phyloP scores from a whole-genome alignment of 2,329 filamentous ascomycete species.

The Hypoxylon sp. region DNA sequence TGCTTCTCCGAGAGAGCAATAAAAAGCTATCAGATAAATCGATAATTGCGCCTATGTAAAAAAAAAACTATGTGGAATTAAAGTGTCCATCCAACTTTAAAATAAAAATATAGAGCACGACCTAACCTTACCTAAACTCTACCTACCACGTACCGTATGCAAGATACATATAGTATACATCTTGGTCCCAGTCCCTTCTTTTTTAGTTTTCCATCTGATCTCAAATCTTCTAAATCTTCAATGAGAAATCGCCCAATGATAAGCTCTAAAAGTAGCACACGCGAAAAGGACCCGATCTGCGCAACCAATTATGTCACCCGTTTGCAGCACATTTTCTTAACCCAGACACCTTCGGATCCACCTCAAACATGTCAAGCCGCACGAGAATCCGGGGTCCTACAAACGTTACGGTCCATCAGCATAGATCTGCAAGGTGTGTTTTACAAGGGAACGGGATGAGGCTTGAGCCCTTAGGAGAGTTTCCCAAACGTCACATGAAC shows the following conservation, averaged over 20 bases:
- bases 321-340: slow-evolving; percentile 40
- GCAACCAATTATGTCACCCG: slow-evolving; percentile 39
- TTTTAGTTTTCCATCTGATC: slow-evolving; percentile 17
- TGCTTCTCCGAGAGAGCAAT: neutral
- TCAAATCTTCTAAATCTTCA: neutral
- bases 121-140: neutral
- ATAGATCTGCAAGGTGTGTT: slow-evolving; percentile 19
- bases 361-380: slow-evolving; percentile 22
- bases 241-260: slow-evolving; percentile 35
- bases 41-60: slow-evolving; percentile 4
- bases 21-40: neutral
- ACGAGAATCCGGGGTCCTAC: slow-evolving; percentile 38
- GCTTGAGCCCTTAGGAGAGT: slow-evolving; percentile 17
- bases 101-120: neutral
- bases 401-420: slow-evolving; percentile 13
- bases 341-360: slow-evolving; percentile 19
- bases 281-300: slow-evolving; percentile 7
- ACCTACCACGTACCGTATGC: neutral
- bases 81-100: slow-evolving; percentile 7
- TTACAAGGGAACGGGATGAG: slow-evolving; percentile 21
- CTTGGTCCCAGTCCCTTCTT: slow-evolving; percentile 1
- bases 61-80: neutral
- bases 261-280: slow-evolving; percentile 40
- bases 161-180: too few relatives aligned
- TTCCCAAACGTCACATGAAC: slow-evolving; percentile 35